These are phyloP conservation scores for Penicillium sp. DNA, from an alignment of 2,329 filamentous ascomycete genomes.

Conservation along the genomic window DNA sequence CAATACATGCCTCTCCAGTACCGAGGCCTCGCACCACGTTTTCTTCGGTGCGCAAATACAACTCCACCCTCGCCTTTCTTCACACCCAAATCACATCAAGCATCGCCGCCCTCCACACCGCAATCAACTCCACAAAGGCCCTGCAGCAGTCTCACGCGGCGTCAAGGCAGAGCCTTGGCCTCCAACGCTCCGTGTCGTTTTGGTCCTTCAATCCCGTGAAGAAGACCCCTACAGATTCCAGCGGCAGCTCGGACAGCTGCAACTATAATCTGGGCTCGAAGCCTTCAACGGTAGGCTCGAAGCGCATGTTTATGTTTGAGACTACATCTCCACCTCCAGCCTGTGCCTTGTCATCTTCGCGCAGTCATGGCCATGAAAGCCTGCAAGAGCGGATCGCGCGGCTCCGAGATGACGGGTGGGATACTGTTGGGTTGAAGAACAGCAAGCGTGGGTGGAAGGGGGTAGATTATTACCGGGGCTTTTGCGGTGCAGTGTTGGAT, in stretches of 20 bases:
- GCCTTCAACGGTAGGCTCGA: no score
- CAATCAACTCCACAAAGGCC: conserved; percentile 31
- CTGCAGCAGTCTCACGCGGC: conserved; percentile 32
- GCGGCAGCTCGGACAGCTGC: background rate
- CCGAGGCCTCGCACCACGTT: background rate
- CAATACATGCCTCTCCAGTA: no score
- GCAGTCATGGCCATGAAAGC: conserved; percentile 30
- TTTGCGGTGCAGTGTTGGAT: conserved; percentile 42
- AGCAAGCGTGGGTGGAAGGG: conserved; percentile 43
- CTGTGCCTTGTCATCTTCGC: background rate
- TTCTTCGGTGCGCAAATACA: conserved; percentile 16
- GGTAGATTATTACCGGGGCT: conserved; percentile 41
- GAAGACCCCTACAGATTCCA: conserved; percentile 3
- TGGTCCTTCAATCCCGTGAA: conserved; percentile 44
- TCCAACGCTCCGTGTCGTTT: conserved; percentile 42
- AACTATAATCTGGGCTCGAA: background rate
- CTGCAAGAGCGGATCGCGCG: conserved; percentile 40
- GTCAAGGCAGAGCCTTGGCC: conserved; percentile 23
- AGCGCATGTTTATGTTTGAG: background rate
- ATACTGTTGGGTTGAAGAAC: conserved; percentile 42
- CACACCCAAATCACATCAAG: conserved; percentile 32
- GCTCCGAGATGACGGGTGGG: conserved; percentile 43
- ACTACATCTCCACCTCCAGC: no score
- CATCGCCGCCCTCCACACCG: conserved; percentile 31
- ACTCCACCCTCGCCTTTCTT: conserved; percentile 31